A percentile compares a stretch with the other conserved stretches of the same genome.
phyloP scores from a whole-genome alignment of 2,329 filamentous ascomycete species.

The Lachnellula occidentalis region DNA sequence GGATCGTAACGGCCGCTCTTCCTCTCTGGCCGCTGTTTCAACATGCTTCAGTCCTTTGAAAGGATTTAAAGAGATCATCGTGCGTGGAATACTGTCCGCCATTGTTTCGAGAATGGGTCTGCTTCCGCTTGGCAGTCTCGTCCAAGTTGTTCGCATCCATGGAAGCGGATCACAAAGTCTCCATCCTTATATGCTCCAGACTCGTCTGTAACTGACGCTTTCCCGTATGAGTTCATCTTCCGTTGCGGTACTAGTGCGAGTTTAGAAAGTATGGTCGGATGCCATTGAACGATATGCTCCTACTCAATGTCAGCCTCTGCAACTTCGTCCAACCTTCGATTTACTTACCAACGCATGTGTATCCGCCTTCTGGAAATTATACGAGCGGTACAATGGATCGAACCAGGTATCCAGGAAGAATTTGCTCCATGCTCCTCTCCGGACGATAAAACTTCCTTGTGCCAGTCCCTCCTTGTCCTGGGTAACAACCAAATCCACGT shows the following conservation, averaged over 20 bases:
- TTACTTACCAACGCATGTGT: slow-evolving; percentile 74
- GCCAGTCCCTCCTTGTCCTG: slow-evolving; percentile 80
- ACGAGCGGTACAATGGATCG: slow-evolving; percentile 85
- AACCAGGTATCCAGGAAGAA: slow-evolving; percentile 96
- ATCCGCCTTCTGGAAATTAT: slow-evolving; percentile 96
- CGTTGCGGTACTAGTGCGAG: slow-evolving; percentile 85
- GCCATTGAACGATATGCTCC: slow-evolving; percentile 93
- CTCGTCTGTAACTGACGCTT: slow-evolving; percentile 32
- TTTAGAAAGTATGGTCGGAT: slow-evolving; percentile 88
- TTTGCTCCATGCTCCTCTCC: slow-evolving; percentile 82
- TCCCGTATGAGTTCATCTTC: slow-evolving; percentile 72
- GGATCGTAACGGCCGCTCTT: slow-evolving; percentile 19
- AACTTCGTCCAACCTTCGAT: neutral
- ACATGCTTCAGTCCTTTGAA: slow-evolving; percentile 8
- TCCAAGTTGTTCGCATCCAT: slow-evolving; percentile 58
- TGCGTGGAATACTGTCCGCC: slow-evolving; percentile 28
- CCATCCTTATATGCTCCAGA: slow-evolving; percentile 71
- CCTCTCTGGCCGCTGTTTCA: slow-evolving; percentile 12
- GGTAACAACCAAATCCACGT: slow-evolving; percentile 76
- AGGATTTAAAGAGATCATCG: slow-evolving; percentile 13
- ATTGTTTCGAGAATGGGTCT: slow-evolving; percentile 30
- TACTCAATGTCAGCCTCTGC: slow-evolving; percentile 30
- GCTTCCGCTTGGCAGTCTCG: slow-evolving; percentile 70
- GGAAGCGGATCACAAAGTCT: slow-evolving; percentile 77
- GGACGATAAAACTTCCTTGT: slow-evolving; percentile 71